Base-by-base conservation (phyloP, 2,329 filamentous ascomycete species). In the Fusarium guadeloupense region DNA sequence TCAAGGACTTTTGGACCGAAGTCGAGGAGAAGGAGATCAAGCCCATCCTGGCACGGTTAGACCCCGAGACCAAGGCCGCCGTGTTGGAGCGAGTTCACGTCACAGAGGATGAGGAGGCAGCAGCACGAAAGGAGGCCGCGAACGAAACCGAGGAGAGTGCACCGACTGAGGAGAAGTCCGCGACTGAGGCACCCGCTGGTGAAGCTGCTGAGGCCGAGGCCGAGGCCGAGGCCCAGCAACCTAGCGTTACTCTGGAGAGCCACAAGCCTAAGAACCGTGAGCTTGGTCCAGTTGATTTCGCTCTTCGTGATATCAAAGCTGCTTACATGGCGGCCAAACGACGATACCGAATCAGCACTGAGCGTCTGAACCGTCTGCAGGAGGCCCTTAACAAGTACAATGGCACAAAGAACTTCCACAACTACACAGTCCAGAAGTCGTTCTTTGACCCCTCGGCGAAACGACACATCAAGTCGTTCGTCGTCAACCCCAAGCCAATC, bases 361-460 rank as follows among this genome's bases (percentile, higher is more conserved):
- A 80, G 17, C 92, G 95, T 9, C 82, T 95, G 41, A 78, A 85
- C 23, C 88, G 89, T 57, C 85, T 99, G 3, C 92, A 96, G 74
- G 83, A 86, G 28, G 88, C 88, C 0, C 83, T 99, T 9, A 77
- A 86, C 69, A 81, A 84, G 64, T 99, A 95, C 76, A 77, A 89
- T 9, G 95, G 95, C 62, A 97, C 93, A 5, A 85, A 84, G 70
- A 97, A 96, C 80, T 99, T 89, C 81, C 93, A 97, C 84, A 99
- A 99, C 82, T 99, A 96, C 81, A 99, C 95, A 3, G 87, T 99
- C 53, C 90, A 95, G 67, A 99, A 98, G 78, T 81, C 85, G 1
- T 88, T 84, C 78, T 84, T 80, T 31, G 95, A 99, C 72, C 85
- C 93, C 0, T 96, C 92, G 0, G 88, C 93, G 12, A 95, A 94